Base-by-base conservation (phyloP, 768 basidiomycete species). In the Gloeopeniophorella convolvens region DNA sequence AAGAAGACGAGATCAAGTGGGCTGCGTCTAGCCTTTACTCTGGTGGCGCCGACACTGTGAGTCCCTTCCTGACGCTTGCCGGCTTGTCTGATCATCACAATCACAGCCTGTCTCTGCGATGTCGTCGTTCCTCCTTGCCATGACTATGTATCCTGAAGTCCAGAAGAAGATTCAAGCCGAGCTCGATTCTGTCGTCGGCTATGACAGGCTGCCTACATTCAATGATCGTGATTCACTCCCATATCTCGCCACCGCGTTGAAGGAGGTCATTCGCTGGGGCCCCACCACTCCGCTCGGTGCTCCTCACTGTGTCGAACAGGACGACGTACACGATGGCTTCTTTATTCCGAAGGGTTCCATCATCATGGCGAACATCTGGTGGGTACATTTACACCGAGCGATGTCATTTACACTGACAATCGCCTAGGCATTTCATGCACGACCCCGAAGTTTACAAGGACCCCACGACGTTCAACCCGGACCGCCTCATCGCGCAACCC, bases 331-430 rank as follows among this genome's bases (percentile, higher is more conserved):
- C 48, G 48, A 68, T 1, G 67, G 65, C 1, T 67, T 65, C 58
- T 60, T 64, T 37, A 68, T 73, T n/a, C 70, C 70, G 4, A 67
- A 66, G 37, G 70, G 66, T 8, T 64, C 69, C 0, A 59, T 68
- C 31, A 53, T 71, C 16, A 56, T 70, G 43, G 51, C 63, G 0
- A 72, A 72, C 43, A 59, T 65, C 42, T 66, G 65, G 70, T 70
- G 42, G 13, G 57, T 27, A 5, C 16, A 2, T 11, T 15, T 37
- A 5, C 8, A 9, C 9, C 5, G 3, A 33, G 26, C 6, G 2
- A 31, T 20, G 1, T 45, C 7, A 26, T 20, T 9, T 21, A 3
- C 20, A 13, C 16, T 8, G n/a, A 43, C 24, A 15, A 18, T 32
- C 23, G 26, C 23, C 24, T 21, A 68, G 67, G 64, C 47, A 44